Base-by-base conservation (phyloP, 306 rosid species). In the Sesbania bispinosa region DNA sequence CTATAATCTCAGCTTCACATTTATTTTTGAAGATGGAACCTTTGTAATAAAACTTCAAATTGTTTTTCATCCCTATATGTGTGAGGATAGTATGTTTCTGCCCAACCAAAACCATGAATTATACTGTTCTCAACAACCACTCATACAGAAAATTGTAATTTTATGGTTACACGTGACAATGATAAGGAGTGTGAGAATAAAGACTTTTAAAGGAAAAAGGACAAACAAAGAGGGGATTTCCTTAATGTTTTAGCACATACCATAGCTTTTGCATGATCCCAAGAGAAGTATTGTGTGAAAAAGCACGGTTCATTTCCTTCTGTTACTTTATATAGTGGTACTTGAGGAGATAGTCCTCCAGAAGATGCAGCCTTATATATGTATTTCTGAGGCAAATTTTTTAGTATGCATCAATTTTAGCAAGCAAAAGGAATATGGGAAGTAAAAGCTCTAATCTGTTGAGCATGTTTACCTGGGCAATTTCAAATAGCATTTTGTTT, bases 261-360 rank as follows among this genome's bases (percentile, higher is more conserved):
- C 77, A 43, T 39, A 61, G 97, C 91, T 87, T 89, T 95, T 30
- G 91, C 59, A 32, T 79, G 76, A 76, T 95, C 99, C 99, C 99
- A 95, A 36, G 93, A 80, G 64, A 95, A 95, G 88, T 89, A 89
- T 68, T 93, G 82, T 39, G 99, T 95, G 82, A 91, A 95, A 83
- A 95, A 89, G 88, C 96, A 87, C 35, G 99, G 97, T 77, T 95
- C 99, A 54, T 92, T 89, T 71, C 97, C 99, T 89, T 95, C 97
- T 10, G 96, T 86, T 46, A 91, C 90, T 86, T 92, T 95, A 79
- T 88, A 95, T 30, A 95, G 78, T 15, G 99, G 97, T 30, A 92
- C 96, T 6, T 72, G 74, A 78, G 87, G 89, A 72, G 96, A 82
- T 76, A 88, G 78, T 43, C 97, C 99, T 42, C 92, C 99, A 18